These are phyloP conservation scores for Termitomyces sp. DNA, from an alignment of 768 basidiomycete species.

Conservation along the genomic window DNA sequence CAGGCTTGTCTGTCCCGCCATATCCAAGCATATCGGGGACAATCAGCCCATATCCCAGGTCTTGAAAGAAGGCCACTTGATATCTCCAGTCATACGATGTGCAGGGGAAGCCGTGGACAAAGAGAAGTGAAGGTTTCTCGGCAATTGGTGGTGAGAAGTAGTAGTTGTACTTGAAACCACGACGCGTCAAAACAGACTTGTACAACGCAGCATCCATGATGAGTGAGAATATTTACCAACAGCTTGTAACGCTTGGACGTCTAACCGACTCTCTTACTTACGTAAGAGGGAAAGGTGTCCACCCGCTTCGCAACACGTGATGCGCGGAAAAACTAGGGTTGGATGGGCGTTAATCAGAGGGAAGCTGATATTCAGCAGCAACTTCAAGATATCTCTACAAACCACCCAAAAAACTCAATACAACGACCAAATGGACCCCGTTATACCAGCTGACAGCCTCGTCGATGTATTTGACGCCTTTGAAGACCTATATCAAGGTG, in stretches of 20 bases:
- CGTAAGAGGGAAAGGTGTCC: no score
- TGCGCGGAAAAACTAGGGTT: no score
- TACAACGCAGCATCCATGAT: constrained; percentile 18
- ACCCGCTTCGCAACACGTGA: no score
- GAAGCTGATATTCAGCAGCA: constrained; percentile 68
- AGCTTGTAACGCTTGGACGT: no score
- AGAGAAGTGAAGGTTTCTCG: constrained; percentile 32
- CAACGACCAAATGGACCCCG: constrained; percentile 57
- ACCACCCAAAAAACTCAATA: constrained; percentile 58
- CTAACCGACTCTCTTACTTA: no score
- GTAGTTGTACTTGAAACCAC: constrained; percentile 34
- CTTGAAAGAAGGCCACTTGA: constrained; percentile 34
- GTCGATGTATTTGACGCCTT: constrained; percentile 67
- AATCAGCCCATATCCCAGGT: constrained; percentile 40
- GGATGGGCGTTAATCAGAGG: no score
- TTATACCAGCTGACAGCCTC: constrained; percentile 69
- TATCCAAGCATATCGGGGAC: constrained; percentile 53
- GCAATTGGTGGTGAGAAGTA: constrained; percentile 23
- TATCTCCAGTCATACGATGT: constrained; percentile 38
- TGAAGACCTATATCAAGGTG: constrained; percentile 53
- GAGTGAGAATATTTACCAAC: no score
- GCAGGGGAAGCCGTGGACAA: constrained; percentile 46
- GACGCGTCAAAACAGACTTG: constrained; percentile 26
- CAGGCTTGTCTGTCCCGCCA: constrained; percentile 46
- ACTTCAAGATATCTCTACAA: constrained; percentile 62